A percentile compares a stretch with the other conserved stretches of the same genome.
These are phyloP conservation scores for Theobroma grandiflorum DNA, from an alignment of 441 rosid species.

Conservation along the genomic window DNA sequence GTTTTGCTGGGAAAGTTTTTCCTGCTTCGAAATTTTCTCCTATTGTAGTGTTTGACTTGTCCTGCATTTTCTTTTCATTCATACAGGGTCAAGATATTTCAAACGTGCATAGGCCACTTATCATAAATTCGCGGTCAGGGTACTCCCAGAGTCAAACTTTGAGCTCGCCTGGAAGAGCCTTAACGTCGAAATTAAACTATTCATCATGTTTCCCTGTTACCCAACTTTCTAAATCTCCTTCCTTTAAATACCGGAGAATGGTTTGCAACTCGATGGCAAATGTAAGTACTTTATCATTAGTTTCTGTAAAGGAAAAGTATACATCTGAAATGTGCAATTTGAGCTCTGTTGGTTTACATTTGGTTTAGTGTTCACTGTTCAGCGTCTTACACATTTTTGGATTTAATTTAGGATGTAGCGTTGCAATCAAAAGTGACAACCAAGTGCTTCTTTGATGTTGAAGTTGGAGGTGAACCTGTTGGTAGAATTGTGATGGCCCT, in stretches of 20 bases:
- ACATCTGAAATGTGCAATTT: background rate
- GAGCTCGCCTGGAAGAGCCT: conserved; percentile 39
- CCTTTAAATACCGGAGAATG: conserved; percentile 48
- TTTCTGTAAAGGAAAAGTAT: background rate
- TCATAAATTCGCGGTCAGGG: conserved; percentile 33
- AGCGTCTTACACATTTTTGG: conserved; percentile 15
- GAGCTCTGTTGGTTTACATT: background rate
- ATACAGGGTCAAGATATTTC: conserved; percentile 47
- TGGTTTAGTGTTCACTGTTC: background rate
- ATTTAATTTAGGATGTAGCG: conserved; percentile 61
- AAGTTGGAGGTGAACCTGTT: conserved; percentile 63
- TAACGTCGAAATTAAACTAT: conserved; percentile 58
- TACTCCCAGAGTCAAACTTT: conserved; percentile 30
- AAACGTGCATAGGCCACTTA: conserved; percentile 37
- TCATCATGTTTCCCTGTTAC: conserved; percentile 46
- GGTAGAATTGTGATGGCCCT: conserved; percentile 75
- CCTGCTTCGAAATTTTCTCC: background rate
- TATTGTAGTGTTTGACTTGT: background rate
- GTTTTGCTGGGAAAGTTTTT: background rate
- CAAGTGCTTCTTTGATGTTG: conserved; percentile 72
- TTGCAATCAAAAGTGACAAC: conserved; percentile 65
- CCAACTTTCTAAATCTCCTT: conserved; percentile 45
- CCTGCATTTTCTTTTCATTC: background rate
- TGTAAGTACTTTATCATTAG: conserved; percentile 38
- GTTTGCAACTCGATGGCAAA: conserved; percentile 57